Conservation (phyloP, 441 rosid genomes). For the Aquilaria agallochum region DNA sequence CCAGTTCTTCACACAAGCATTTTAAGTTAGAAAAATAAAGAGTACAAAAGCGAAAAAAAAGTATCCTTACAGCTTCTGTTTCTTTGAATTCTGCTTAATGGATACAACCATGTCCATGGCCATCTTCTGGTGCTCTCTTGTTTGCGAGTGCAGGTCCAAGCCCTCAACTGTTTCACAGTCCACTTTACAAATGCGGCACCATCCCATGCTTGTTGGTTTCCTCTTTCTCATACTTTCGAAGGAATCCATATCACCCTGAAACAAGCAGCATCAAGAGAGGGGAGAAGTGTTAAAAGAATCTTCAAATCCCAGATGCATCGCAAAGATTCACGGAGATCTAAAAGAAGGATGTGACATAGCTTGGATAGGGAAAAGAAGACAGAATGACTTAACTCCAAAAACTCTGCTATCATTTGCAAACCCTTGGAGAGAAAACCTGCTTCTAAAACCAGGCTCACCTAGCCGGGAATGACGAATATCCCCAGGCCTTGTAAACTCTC, state of each 20-base stretch:
- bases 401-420: conserved; percentile 42
- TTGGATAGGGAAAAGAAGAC: neutral
- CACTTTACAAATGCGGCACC: conserved; percentile 85
- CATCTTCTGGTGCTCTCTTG: conserved; percentile 72
- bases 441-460: conserved; percentile 69
- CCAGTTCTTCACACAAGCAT: conserved; percentile 3
- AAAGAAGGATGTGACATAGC: no score
- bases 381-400: conserved; percentile 37
- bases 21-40: neutral
- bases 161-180: conserved; percentile 81
- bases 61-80: conserved; percentile 51
- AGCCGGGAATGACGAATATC: conserved; percentile 31
- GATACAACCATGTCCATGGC: conserved; percentile 63
- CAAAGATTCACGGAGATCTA: neutral
- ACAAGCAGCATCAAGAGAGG: conserved; percentile 11
- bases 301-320: neutral
- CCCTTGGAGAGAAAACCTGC: conserved; percentile 43
- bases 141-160: conserved; percentile 68
- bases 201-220: conserved; percentile 54
- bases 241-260: conserved; percentile 48
- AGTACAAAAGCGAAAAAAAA: neutral
- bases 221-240: conserved; percentile 55
- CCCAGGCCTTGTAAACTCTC: conserved; percentile 36
- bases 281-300: conserved; percentile 4
- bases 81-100: conserved; percentile 70